Evolutionary conservation across 164 flowering plant genomes (phyloP), one percentile per base, ranked within the genome.

Genomic region (Vitis labrusca): DNA sequence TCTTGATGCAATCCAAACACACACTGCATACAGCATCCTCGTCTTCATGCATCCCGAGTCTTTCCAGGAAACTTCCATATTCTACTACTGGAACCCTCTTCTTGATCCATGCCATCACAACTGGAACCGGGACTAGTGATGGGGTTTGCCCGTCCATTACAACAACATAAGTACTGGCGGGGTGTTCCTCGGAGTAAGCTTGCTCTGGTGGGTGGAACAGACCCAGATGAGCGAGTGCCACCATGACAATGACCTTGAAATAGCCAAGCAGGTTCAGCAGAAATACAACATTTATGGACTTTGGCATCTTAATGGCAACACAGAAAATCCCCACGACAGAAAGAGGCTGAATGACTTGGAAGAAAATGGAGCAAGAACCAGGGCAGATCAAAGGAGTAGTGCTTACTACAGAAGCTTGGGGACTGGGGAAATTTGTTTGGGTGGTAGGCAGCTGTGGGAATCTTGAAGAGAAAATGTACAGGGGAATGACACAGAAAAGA

Each of bases 1-100:
- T 51, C 15, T 61, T 57, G 19, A 74, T n/a, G 54, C 17, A 32
- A 16, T 47, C 54, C 65, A 78, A 59, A 52, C 81, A 74, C 30
- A 78, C 68, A 3, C 65, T 50, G 44, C 81, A 78, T 2, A 32
- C 62, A 14, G 3, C 27, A 6, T 50, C 61, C 4, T 64, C 63
- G 2, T 37, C 57, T 52, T 29, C 66, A 2, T 11, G 1, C 10
- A 9, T 4, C 9, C n/a, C 56, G 1, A 5, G 10, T 17, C 52
- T 53, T 47, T 1, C 61, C 23, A n/a, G 23, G 61, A 58, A 58
- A 16, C 27, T 19, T 15, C 17, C 61, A 10, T 61, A 32, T n/a
- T 61, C 13, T 8, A 61, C 64, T 0, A 61, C 64, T 9, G 64
- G 64, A 9, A 61, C 48, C 44, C 64, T 32, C 12, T 10, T 27